These are phyloP conservation scores for Hypoxylon subgilvum DNA, from an alignment of 495 filamentous ascomycete species.

Conservation along the genomic window DNA sequence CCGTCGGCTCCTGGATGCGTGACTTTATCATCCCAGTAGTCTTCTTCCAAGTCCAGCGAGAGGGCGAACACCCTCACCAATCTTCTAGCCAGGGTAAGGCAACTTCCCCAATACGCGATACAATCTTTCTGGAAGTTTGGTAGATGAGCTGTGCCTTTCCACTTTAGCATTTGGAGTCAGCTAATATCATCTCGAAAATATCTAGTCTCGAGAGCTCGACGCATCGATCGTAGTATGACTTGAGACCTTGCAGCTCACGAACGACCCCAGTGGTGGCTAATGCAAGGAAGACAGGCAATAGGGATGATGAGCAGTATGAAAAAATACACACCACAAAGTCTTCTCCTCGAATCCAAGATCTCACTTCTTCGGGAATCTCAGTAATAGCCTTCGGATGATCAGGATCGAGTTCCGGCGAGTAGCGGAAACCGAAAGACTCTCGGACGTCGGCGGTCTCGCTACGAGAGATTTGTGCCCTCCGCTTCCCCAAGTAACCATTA, in stretches of 20 bases:
- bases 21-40: conserved; percentile 58
- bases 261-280: too few species aligned
- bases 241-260: neutral
- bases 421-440: conserved; percentile 54
- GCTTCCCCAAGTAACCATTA: conserved; percentile 41
- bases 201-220: too few species aligned
- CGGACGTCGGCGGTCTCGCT: conserved; percentile 46
- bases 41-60: conserved; percentile 54
- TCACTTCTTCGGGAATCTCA: conserved; percentile 45
- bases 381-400: conserved; percentile 45
- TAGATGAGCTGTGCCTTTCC: conserved; percentile 56
- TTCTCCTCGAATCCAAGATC: conserved; percentile 47
- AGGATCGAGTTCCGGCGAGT: conserved; percentile 55
- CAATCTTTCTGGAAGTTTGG: conserved; percentile 54
- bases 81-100: conserved; percentile 54
- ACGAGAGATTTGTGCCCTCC: conserved; percentile 43
- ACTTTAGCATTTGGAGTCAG: conserved; percentile 36
- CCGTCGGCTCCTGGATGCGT: conserved; percentile 57
- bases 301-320: neutral
- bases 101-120: conserved; percentile 54
- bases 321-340: conserved; percentile 48
- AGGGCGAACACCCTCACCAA: conserved; percentile 58
- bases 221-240: neutral
- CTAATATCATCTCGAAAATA: too few species aligned
- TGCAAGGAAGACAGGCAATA: too few species aligned